These are phyloP conservation scores for Ambrosia hybrid DNA, from an alignment of 140 eudicot species.

Conservation along the genomic window DNA sequence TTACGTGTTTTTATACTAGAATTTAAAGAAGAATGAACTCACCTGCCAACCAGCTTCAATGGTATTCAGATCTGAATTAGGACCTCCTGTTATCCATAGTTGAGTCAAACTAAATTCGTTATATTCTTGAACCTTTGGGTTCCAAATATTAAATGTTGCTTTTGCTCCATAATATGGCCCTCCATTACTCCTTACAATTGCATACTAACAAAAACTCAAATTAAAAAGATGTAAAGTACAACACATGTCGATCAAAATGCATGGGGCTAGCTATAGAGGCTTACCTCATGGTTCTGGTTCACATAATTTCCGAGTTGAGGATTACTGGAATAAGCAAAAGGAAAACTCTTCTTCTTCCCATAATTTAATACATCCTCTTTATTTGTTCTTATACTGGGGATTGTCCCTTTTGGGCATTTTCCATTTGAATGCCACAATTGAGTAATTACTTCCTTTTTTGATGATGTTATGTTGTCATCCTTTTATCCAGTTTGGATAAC, in stretches of 20 bases:
- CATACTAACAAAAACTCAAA: conserved; percentile 58
- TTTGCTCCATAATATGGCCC: conserved; percentile 76
- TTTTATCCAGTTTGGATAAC: conserved; percentile 58
- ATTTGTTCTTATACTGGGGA: conserved; percentile 68
- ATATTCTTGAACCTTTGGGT: conserved; percentile 66
- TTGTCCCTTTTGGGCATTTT: conserved; percentile 59
- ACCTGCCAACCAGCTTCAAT: conserved; percentile 98
- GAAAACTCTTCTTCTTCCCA: conserved; percentile 50
- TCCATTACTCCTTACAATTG: conserved; percentile 62
- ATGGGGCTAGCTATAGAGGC: background rate
- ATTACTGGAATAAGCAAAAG: conserved; percentile 32
- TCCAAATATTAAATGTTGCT: conserved; percentile 82
- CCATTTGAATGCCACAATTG: conserved; percentile 70
- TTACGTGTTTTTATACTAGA: no score
- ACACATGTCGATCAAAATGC: background rate
- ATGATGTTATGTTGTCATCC: conserved; percentile 34
- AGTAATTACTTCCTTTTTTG: conserved; percentile 20
- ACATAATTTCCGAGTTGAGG: conserved; percentile 38
- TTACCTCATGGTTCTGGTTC: conserved; percentile 53
- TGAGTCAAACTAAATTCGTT: conserved; percentile 83
- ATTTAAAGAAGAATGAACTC: background rate
- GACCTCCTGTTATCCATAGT: conserved; percentile 72
- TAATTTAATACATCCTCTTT: conserved; percentile 49
- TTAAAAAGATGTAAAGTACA: background rate
- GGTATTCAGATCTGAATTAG: conserved; percentile 78